phyloP scores from a whole-genome alignment of 441 rosid genomes.

The Biscutella laevigata region DNA sequence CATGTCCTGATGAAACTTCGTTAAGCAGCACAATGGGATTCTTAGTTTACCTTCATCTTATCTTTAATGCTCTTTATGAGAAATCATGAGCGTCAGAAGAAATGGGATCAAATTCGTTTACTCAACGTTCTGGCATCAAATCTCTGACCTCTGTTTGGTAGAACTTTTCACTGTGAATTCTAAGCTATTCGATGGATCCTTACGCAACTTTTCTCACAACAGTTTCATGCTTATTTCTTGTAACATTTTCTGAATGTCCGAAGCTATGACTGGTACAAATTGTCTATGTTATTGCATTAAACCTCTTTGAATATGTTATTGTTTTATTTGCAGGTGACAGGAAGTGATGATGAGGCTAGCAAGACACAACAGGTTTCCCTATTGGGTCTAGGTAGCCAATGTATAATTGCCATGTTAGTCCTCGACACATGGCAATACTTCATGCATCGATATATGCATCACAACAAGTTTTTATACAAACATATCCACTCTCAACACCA shows the following conservation, averaged over 20 bases:
- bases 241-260: not conserved
- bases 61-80: not conserved
- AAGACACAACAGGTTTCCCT: not conserved
- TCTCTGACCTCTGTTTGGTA: not conserved
- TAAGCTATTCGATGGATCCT: not conserved
- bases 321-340: constrained; percentile 6
- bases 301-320: not conserved
- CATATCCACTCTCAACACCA: constrained; percentile 16
- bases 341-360: not conserved
- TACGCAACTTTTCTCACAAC: not conserved
- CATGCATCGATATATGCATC: constrained; percentile 13
- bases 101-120: not conserved
- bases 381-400: not conserved
- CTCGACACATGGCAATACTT: constrained; percentile 19
- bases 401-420: constrained; percentile 10
- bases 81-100: not conserved
- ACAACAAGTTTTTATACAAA: constrained; percentile 16
- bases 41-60: not conserved
- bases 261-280: not conserved
- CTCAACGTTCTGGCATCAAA: too few relatives aligned
- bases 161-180: not conserved
- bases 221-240: not conserved
- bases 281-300: not conserved
- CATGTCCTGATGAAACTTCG: too few relatives aligned
- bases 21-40: too few relatives aligned